A percentile compares a stretch with the other conserved stretches of the same genome.
These are phyloP conservation scores for Podospora appendiculata DNA, from an alignment of 495 filamentous ascomycete species.

Conservation along the genomic window DNA sequence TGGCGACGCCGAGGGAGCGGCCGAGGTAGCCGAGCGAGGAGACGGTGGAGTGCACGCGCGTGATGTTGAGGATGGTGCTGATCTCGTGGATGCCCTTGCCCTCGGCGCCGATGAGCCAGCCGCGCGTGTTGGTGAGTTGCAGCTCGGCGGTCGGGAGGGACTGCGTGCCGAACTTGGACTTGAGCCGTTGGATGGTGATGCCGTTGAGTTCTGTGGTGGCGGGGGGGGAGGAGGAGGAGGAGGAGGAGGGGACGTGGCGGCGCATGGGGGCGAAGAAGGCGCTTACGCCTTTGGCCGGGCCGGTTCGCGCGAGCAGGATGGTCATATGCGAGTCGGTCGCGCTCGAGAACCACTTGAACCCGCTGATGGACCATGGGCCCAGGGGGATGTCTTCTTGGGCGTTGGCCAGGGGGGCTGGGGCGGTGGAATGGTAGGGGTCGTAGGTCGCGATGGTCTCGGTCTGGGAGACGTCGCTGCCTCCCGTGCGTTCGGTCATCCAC, in stretches of 20 bases:
- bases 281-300: conserved; percentile 42
- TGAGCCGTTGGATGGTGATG: conserved; percentile 58
- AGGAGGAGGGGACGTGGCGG: conserved; percentile 27
- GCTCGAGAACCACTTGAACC: conserved; percentile 74
- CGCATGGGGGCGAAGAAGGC: conserved; percentile 63
- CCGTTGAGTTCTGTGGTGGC: conserved; percentile 50
- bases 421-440: conserved; percentile 12
- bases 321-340: conserved; percentile 66
- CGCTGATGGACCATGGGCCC: conserved; percentile 54
- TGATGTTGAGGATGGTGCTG: conserved; percentile 59
- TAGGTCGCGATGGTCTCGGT: conserved; percentile 57
- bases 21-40: conserved; percentile 50
- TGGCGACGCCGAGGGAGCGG: conserved; percentile 53
- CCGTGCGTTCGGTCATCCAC: conserved; percentile 81
- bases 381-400: conserved; percentile 33
- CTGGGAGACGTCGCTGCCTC: conserved; percentile 64
- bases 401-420: conserved; percentile 6
- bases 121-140: conserved; percentile 52
- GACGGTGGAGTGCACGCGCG: conserved; percentile 56
- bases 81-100: conserved; percentile 62
- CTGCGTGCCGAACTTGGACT: conserved; percentile 64
- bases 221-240: conserved; percentile 8
- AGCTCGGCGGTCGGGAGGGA: conserved; percentile 65
- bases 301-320: conserved; percentile 61
- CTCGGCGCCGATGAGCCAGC: conserved; percentile 53